These are phyloP conservation scores for Protomyces macrosporus DNA, from an alignment of 1,139 yeast genomes.

Conservation along the genomic window DNA sequence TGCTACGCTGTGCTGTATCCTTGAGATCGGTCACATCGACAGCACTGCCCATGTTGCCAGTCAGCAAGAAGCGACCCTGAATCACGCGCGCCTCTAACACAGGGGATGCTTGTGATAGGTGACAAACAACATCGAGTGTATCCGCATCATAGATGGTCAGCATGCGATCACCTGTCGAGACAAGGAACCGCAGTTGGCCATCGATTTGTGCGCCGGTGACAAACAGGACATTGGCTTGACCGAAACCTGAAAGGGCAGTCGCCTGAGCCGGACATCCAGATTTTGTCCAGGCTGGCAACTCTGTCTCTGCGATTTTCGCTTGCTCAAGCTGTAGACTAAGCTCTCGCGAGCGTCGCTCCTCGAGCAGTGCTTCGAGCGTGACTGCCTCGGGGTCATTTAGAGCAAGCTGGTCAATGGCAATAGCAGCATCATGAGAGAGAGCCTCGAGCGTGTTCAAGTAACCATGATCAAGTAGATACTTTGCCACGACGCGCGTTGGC, in stretches of 20 bases:
- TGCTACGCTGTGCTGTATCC: too few relatives aligned
- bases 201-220: neutral
- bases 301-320: slow-evolving; percentile 8
- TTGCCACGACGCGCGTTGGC: slow-evolving; percentile 11
- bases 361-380: slow-evolving; percentile 7
- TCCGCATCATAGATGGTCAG: slow-evolving; percentile 32
- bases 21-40: slow-evolving; percentile 28
- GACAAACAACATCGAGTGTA: slow-evolving; percentile 29
- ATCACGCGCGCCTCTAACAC: slow-evolving; percentile 30
- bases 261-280: neutral
- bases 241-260: neutral
- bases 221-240: slow-evolving; percentile 12
- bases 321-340: slow-evolving; percentile 6
- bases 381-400: slow-evolving; percentile 7
- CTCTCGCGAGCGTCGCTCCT: slow-evolving; percentile 19
- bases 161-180: slow-evolving; percentile 34
- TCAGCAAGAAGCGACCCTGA: slow-evolving; percentile 31
- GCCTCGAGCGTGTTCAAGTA: slow-evolving; percentile 17
- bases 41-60: slow-evolving; percentile 41
- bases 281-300: slow-evolving; percentile 8
- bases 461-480: slow-evolving; percentile 9
- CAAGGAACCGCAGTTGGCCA: slow-evolving; percentile 29
- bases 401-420: slow-evolving; percentile 3
- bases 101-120: slow-evolving; percentile 34
- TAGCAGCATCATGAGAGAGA: slow-evolving; percentile 10